phyloP scores from a whole-genome alignment of 306 rosid genomes.

The Vachellia pachyceras region DNA sequence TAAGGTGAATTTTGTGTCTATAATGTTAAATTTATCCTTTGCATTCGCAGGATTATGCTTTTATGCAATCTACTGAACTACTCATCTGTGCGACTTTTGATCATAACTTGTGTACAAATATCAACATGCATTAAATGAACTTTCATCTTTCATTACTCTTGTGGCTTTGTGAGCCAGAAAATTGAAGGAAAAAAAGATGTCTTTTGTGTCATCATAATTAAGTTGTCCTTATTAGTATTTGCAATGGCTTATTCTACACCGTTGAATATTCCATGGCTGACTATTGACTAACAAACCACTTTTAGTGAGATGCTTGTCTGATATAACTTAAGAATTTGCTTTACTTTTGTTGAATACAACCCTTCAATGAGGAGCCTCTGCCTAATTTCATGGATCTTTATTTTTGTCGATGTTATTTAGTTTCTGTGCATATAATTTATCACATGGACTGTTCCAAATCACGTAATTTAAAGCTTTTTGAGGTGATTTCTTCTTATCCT shows the following conservation, averaged over 20 bases:
- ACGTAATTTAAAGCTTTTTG: conserved; percentile 11
- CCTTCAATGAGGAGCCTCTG: conserved; percentile 12
- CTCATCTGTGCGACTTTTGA: background rate
- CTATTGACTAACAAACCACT: background rate
- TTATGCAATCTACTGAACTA: background rate
- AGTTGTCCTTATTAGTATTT: conserved; percentile 2
- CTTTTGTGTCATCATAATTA: conserved; percentile 4
- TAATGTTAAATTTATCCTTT: background rate
- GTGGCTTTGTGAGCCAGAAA: background rate
- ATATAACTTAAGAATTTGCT: conserved; percentile 6
- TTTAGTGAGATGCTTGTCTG: background rate
- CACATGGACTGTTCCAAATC: conserved; percentile 11
- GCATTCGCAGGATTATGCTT: background rate
- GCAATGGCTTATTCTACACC: background rate
- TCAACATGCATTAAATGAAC: background rate
- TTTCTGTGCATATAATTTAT: conserved; percentile 30
- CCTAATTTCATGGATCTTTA: conserved; percentile 8
- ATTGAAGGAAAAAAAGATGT: conserved; percentile 15
- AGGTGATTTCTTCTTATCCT: conserved; percentile 19
- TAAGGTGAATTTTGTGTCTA: background rate
- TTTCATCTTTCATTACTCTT: background rate
- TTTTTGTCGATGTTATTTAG: conserved; percentile 12
- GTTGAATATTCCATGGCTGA: background rate
- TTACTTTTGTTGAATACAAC: conserved; percentile 20
- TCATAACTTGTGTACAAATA: background rate